Evolutionary conservation across 2,329 filamentous ascomycete genomes (phyloP).

Genomic region (Pleomassaria siparia): DNA sequence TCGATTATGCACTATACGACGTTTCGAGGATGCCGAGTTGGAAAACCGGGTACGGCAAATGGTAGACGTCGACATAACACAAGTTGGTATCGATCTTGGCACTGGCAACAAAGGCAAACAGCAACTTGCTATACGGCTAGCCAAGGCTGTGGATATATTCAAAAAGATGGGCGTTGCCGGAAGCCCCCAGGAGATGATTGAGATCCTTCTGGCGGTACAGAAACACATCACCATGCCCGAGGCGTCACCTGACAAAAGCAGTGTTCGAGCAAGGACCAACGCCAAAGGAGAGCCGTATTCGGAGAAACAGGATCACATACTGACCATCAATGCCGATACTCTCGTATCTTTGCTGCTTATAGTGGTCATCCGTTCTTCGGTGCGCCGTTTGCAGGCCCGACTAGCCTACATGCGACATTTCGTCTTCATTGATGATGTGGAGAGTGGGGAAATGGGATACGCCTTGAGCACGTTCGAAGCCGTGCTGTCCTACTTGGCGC

Average conservation of each 20-base stretch:
- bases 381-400: conserved; percentile 83
- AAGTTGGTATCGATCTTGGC: conserved; percentile 85
- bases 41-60: conserved; percentile 91
- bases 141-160: conserved; percentile 82
- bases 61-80: conserved; percentile 90
- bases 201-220: conserved; percentile 74
- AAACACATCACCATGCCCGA: conserved; percentile 74
- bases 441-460: conserved; percentile 94
- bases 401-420: conserved; percentile 96
- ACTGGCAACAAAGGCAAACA: conserved; percentile 77
- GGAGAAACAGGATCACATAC: conserved; percentile 56
- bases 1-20: conserved; percentile 73
- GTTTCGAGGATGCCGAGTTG: conserved; percentile 80
- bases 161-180: conserved; percentile 76
- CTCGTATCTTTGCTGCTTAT: conserved; percentile 88
- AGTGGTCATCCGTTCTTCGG: conserved; percentile 87
- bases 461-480: conserved; percentile 94
- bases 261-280: conserved; percentile 32
- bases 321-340: conserved; percentile 83
- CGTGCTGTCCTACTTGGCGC: conserved; percentile 82
- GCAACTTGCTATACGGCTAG: conserved; percentile 75
- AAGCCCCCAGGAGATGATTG: conserved; percentile 87
- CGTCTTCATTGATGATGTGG: conserved; percentile 96
- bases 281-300: conserved; percentile 36
- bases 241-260: conserved; percentile 17